Percentiles rank a stretch among this genome's conserved stretches.
Conservation (phyloP, 805 yeast genomes). For the Candida pseudoglaebosa region DNA sequence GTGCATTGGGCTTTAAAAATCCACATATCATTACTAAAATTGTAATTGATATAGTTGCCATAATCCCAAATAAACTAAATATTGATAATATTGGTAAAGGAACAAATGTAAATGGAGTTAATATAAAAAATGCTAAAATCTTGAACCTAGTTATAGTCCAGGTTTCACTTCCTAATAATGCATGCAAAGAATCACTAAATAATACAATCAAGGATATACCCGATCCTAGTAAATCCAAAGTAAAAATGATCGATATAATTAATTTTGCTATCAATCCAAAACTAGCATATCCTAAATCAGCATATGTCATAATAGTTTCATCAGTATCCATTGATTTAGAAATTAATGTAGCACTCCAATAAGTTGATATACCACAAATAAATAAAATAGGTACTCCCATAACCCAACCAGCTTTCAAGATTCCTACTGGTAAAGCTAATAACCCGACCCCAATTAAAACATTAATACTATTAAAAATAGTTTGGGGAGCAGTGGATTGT, state of each 20-base stretch:
- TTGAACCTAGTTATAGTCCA: slow-evolving; percentile 54
- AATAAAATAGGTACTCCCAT: slow-evolving; percentile 58
- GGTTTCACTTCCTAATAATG: slow-evolving; percentile 41
- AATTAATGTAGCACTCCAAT: slow-evolving; percentile 70
- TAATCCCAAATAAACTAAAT: slow-evolving; percentile 53
- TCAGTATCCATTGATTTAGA: slow-evolving; percentile 78
- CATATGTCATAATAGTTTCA: slow-evolving; percentile 77
- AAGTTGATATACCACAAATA: slow-evolving; percentile 63
- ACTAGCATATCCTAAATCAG: slow-evolving; percentile 84
- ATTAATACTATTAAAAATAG: slow-evolving; percentile 71
- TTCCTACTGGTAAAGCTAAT: slow-evolving; percentile 62
- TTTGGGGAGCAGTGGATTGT: slow-evolving; percentile 76
- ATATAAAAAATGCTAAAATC: slow-evolving; percentile 58
- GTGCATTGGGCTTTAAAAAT: slow-evolving; percentile 50
- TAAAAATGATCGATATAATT: slow-evolving; percentile 67
- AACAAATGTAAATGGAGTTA: slow-evolving; percentile 78
- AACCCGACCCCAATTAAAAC: slow-evolving; percentile 67
- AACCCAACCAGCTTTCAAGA: slow-evolving; percentile 62
- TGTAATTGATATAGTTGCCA: slow-evolving; percentile 50
- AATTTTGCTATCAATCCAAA: slow-evolving; percentile 76
- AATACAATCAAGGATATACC: slow-evolving; percentile 79
- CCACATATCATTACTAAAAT: slow-evolving; percentile 54
- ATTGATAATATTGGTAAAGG: slow-evolving; percentile 67
- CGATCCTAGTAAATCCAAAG: slow-evolving; percentile 73
- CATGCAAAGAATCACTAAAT: slow-evolving; percentile 81